Conservation (phyloP, 495 filamentous ascomycete genomes). For the Venustampulla echinocandica region DNA sequence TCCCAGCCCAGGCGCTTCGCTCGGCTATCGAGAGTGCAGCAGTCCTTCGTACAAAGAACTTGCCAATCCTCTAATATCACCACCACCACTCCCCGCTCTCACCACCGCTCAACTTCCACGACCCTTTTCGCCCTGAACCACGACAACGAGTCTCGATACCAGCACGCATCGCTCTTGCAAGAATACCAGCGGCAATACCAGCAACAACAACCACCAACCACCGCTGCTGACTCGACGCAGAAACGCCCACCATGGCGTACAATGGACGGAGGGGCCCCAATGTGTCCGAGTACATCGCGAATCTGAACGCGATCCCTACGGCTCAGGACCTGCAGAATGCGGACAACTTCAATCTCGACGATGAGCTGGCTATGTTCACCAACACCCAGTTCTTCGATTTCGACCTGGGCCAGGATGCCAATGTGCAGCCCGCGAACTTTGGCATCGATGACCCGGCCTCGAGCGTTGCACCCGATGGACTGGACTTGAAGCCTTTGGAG, state of each 20-base stretch:
- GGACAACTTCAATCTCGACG: conserved; percentile 54
- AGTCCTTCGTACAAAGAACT: neutral
- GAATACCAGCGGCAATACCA: too few species aligned
- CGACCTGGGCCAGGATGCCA: conserved; percentile 48
- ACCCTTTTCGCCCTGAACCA: neutral
- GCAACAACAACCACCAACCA: neutral
- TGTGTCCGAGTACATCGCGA: conserved; percentile 79
- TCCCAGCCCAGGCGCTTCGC: neutral
- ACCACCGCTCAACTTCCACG: neutral
- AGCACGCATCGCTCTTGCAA: too few species aligned
- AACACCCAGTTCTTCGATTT: conserved; percentile 93
- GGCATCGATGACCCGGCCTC: conserved; percentile 3
- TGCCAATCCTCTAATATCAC: neutral
- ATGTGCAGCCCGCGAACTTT: conserved; percentile 20
- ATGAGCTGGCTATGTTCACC: conserved; percentile 82
- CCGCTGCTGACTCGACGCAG: neutral
- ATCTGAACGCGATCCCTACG: conserved; percentile 70
- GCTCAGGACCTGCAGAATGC: conserved; percentile 49
- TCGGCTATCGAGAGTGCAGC: neutral
- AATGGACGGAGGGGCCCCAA: conserved; percentile 63
- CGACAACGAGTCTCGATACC: neutral
- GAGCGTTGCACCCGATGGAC: conserved; percentile 26
- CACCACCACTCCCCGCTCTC: neutral
- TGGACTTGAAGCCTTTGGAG: conserved; percentile 25
- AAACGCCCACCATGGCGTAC: conserved; percentile 51